Conservation (phyloP, 768 basidiomycete genomes). For the Auricularia heimuer region DNA sequence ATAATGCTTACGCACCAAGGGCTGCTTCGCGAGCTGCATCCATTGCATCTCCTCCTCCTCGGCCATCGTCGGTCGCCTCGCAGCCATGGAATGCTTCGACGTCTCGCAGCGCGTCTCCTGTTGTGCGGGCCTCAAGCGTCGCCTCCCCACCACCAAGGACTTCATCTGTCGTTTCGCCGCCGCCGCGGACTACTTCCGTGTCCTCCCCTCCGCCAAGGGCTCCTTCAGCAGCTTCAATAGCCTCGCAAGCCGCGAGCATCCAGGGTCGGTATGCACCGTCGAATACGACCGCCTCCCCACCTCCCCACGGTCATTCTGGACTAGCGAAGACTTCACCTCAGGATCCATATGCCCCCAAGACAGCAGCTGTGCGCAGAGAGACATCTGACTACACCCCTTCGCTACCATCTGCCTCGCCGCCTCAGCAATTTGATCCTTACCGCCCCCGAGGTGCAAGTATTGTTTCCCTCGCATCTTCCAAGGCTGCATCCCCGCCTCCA, state of each 20-base stretch:
- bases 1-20: not conserved
- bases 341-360: slow-evolving; percentile 4
- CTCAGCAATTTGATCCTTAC: not conserved
- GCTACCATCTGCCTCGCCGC: not conserved
- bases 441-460: not conserved
- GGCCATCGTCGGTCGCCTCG: not conserved
- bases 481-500: not conserved
- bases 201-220: not conserved
- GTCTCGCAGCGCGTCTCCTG: not conserved
- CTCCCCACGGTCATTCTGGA: not conserved
- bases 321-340: not conserved
- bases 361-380: not conserved
- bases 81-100: not conserved
- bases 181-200: not conserved
- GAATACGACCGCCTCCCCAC: not conserved
- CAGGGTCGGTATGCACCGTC: not conserved
- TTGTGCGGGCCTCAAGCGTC: not conserved
- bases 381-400: not conserved
- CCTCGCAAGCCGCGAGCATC: not conserved
- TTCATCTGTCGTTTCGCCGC: not conserved
- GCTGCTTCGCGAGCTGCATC: not conserved
- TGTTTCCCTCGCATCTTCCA: not conserved
- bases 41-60: not conserved
- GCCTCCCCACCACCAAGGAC: not conserved
- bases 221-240: not conserved